A percentile compares a stretch with the other conserved stretches of the same genome.
Evolutionary conservation across 371 early-diverging fungal species (phyloP).

Genomic region (Haplosporangium sp.): DNA sequence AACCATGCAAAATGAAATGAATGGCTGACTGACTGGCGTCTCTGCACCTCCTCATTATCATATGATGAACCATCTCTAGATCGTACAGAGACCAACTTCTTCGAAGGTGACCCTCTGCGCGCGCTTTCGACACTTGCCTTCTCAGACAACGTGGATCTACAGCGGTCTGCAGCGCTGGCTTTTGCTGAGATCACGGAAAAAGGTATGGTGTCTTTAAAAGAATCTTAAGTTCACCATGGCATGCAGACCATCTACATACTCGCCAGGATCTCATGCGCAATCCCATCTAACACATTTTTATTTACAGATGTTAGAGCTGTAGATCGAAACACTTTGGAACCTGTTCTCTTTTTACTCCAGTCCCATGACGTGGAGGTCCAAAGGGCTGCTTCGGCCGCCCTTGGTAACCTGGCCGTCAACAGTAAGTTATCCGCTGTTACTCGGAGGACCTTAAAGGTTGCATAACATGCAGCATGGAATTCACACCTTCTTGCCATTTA

Average conservation of each 20-base stretch:
- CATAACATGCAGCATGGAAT: no score
- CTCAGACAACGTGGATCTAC: slow-evolving; percentile 88
- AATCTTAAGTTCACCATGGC: no score
- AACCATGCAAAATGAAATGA: neutral
- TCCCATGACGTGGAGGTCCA: slow-evolving; percentile 91
- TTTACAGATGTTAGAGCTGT: slow-evolving; percentile 81
- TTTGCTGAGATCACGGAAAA: slow-evolving; percentile 94
- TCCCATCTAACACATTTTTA: neutral
- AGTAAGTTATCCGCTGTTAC: slow-evolving; percentile 59
- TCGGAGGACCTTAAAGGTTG: no score
- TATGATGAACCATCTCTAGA: slow-evolving; percentile 57
- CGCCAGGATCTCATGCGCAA: neutral
- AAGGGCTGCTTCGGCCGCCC: slow-evolving; percentile 88
- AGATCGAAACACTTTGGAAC: slow-evolving; percentile 82
- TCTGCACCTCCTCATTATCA: slow-evolving; percentile 12
- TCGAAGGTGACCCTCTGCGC: slow-evolving; percentile 86
- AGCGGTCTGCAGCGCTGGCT: slow-evolving; percentile 90
- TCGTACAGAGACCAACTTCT: slow-evolving; percentile 84
- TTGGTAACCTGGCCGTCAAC: slow-evolving; percentile 91
- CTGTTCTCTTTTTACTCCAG: slow-evolving; percentile 84
- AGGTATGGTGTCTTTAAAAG: slow-evolving; percentile 52
- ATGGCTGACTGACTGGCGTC: slow-evolving; percentile 9
- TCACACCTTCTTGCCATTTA: neutral
- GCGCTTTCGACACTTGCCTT: slow-evolving; percentile 87
- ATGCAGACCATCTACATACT: slow-evolving; percentile 3